Base-by-base conservation (phyloP, 495 filamentous ascomycete species). In the Daldinia grandis region DNA sequence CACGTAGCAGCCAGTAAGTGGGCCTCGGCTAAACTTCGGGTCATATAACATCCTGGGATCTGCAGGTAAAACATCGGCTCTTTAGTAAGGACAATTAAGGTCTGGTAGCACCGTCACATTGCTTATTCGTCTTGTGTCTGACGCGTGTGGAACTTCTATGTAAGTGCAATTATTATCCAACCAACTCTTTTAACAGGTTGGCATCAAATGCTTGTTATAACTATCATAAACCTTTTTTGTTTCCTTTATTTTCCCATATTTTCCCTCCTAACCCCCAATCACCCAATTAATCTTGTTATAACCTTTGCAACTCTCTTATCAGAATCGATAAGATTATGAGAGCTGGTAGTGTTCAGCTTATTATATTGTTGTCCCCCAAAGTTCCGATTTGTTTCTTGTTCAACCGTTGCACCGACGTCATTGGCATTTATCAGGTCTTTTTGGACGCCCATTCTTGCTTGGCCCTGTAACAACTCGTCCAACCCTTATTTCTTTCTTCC, bases 391-490 rank as follows among this genome's bases (percentile, higher is more conserved):
- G 49, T 25, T 42, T 14, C 37, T 62, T 30, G 8, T 28, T n/a
- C 0, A 53, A 9, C 38, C 21, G 33, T 55, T 61, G 27, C 51
- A 58, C 51, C 17, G 33, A 69, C 70, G 65, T 73, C 70, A 73
- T 73, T 58, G 56, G 28, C 61, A 40, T 40, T 35, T 68, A 15
- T 54, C 42, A 37, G 37, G 54, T 33, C 53, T 40, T 15, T 31
- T 21, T 49, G 15, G 15, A 40, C 28, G 4, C 27, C 14, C 21
- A 47, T 57, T 59, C 37, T 37, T 65, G 30, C 4, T 40, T 38
- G 24, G 28, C 27, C 51, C 3, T 9, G 38, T 17, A 40, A 40
- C 17, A 19, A 19, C 8, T 21, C 14, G 10, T 27, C 1, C 38
- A 14, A 14, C 47, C 38, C 40, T 24, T 2, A 58, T 33, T 3